Evolutionary conservation across 371 early-diverging fungal species (phyloP).

Genomic region (Lichtheimia hyalospora): DNA sequence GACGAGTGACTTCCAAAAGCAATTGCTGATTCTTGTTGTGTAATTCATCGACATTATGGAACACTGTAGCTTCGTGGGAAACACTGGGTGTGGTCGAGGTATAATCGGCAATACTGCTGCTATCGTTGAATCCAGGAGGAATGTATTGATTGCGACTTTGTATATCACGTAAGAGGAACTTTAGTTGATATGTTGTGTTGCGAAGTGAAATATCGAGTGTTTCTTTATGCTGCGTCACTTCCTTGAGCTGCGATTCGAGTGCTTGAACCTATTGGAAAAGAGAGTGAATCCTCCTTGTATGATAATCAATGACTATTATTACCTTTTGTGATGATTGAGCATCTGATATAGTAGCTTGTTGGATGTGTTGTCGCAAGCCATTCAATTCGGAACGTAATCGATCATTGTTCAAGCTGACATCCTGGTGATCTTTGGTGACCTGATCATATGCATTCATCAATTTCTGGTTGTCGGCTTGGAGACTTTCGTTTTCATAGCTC

Average conservation of each 20-base stretch:
- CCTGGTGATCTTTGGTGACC: not conserved
- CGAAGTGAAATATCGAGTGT: not conserved
- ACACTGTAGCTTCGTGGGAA: slow-evolving; percentile 12
- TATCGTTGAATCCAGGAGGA: slow-evolving; percentile 14
- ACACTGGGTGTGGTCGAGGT: slow-evolving; percentile 6
- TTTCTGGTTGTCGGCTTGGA: not conserved
- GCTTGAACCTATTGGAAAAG: not conserved
- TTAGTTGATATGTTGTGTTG: slow-evolving; percentile 21
- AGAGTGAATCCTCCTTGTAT: not conserved
- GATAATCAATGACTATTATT: not conserved
- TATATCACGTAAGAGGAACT: slow-evolving; percentile 17
- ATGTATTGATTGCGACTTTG: slow-evolving; percentile 14
- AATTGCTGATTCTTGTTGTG: slow-evolving; percentile 18
- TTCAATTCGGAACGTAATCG: not conserved
- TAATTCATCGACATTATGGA: slow-evolving; percentile 17
- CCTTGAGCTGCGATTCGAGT: not conserved
- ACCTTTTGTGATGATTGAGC: not conserved
- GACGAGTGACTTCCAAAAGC: not conserved
- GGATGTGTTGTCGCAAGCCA: not conserved
- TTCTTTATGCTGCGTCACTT: not conserved
- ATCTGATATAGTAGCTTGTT: not conserved
- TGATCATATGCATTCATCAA: not conserved
- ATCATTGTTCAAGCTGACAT: not conserved
- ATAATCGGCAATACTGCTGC: slow-evolving; percentile 9
- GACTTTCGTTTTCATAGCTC: not conserved